phyloP scores from a whole-genome alignment of 2,329 filamentous ascomycete species.

The Cladosporium velox region DNA sequence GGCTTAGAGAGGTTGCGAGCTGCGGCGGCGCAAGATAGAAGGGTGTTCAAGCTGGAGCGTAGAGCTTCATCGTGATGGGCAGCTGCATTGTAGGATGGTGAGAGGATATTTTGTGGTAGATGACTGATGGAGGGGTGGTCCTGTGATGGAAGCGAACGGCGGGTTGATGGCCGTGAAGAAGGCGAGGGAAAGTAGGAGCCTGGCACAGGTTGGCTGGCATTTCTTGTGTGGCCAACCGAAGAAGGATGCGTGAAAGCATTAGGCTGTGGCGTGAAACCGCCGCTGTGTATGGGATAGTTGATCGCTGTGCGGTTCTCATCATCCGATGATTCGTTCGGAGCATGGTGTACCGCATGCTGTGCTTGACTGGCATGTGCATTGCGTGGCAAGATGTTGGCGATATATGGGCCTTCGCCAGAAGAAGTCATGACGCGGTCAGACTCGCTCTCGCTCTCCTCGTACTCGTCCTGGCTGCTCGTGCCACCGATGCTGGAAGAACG shows the following conservation, averaged over 20 bases:
- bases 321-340: slow-evolving; percentile 44
- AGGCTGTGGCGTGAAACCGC: slow-evolving; percentile 77
- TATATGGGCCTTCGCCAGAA: slow-evolving; percentile 58
- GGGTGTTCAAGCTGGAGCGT: slow-evolving; percentile 87
- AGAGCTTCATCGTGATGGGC: slow-evolving; percentile 87
- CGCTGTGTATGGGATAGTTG: slow-evolving; percentile 60
- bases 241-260: slow-evolving; percentile 90
- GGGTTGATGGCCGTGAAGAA: slow-evolving; percentile 2
- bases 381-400: slow-evolving; percentile 18
- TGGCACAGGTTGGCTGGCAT: slow-evolving; percentile 51
- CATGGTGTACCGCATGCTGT: slow-evolving; percentile 21
- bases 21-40: slow-evolving; percentile 91
- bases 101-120: slow-evolving; percentile 66
- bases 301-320: slow-evolving; percentile 84
- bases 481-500: slow-evolving; percentile 50
- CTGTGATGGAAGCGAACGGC: slow-evolving; percentile 22
- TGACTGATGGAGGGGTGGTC: slow-evolving; percentile 43
- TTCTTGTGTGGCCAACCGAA: slow-evolving; percentile 51
- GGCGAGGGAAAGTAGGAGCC: slow-evolving; percentile 47
- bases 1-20: slow-evolving; percentile 72
- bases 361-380: slow-evolving; percentile 28
- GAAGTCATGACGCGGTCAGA: slow-evolving; percentile 71
- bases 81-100: slow-evolving; percentile 69
- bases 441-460: slow-evolving; percentile 89
- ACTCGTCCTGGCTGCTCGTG: slow-evolving; percentile 85